Percentiles rank a stretch among this genome's conserved stretches.
Conservation (phyloP, 352 stramenopile genomes). For the Phytophthora citrophthora region DNA sequence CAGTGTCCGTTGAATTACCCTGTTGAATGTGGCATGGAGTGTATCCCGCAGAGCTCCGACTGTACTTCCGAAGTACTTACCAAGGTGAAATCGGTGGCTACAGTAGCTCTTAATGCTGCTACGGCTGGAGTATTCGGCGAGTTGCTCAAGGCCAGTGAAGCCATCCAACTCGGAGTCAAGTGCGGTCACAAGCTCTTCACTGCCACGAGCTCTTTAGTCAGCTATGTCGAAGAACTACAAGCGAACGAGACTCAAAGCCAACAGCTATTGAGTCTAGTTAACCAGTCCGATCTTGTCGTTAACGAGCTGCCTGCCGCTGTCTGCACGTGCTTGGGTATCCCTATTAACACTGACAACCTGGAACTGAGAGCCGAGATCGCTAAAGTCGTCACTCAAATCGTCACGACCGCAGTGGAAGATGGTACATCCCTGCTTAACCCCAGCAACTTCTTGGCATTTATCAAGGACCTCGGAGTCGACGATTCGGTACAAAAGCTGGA, state of each 20-base stretch:
- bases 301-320: slow-evolving; percentile 42
- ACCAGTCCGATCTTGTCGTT: slow-evolving; percentile 31
- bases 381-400: slow-evolving; percentile 33
- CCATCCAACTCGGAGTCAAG: slow-evolving; percentile 50
- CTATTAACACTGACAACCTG: slow-evolving; percentile 23
- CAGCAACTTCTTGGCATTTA: slow-evolving; percentile 33
- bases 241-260: slow-evolving; percentile 22
- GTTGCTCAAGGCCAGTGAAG: slow-evolving; percentile 40
- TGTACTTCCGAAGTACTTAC: slow-evolving; percentile 50
- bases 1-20: slow-evolving; percentile 72
- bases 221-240: slow-evolving; percentile 44
- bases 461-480: slow-evolving; percentile 26
- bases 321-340: slow-evolving; percentile 52
- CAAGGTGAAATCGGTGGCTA: slow-evolving; percentile 58
- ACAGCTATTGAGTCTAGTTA: slow-evolving; percentile 52
- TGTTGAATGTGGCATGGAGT: slow-evolving; percentile 74
- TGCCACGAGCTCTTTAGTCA: slow-evolving; percentile 40
- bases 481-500: slow-evolving; percentile 36
- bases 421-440: slow-evolving; percentile 21
- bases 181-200: slow-evolving; percentile 36
- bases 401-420: slow-evolving; percentile 39
- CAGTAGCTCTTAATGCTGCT: slow-evolving; percentile 50
- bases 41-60: slow-evolving; percentile 65
- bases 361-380: slow-evolving; percentile 35
- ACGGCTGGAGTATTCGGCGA: slow-evolving; percentile 60